Base-by-base conservation (phyloP, 2,329 filamentous ascomycete species). In the Thelonectria discophora region DNA sequence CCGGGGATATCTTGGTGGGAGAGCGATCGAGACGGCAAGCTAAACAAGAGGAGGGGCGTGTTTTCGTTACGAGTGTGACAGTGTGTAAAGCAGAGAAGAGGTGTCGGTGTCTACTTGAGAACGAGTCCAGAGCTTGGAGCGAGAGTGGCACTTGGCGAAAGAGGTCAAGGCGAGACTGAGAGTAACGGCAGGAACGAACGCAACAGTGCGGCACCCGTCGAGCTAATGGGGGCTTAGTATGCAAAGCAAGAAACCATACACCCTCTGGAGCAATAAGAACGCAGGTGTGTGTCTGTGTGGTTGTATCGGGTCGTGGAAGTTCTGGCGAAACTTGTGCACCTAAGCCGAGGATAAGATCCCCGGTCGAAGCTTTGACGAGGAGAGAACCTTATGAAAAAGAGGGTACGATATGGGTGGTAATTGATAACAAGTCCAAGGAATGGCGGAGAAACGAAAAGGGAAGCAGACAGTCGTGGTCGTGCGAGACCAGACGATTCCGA, bases 281-380 rank as follows among this genome's bases (percentile, higher is more conserved):
- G 40, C 27, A 30, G 51, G 42, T 47, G 42, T 55, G 42, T 42
- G 51, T 55, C 51, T 46, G 51, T 55, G 51, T 55, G 51, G 32
- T 34, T 34, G 32, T 34, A 34, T 55, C n/a, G 51, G 34, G 39
- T 45, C 42, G 40, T 37, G n/a, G 51, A 46, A 18, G 30, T 40
- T 42, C 40, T 34, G 46, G 51, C 40, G 18, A 55, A 55, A 55
- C 51, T 40, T 40, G 42, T 30, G 51, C 17, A 18, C 27, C 47
- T 39, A 12, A 47, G 43, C 21, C 11, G 42, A 21, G 42, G 13
- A 46, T 46, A 7, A 9, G 42, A 34, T 46, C 40, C 42, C 24
- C 17, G 17, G 27, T 45, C n/a, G 18, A 54, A 24, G 40, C 34
- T 39, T 39, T n/a, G 15, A 39, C 17, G 39, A 18, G 39, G 32